Evolutionary conservation across 2,329 filamentous ascomycete genomes (phyloP).

Genomic region (Exophiala aquamarina): DNA sequence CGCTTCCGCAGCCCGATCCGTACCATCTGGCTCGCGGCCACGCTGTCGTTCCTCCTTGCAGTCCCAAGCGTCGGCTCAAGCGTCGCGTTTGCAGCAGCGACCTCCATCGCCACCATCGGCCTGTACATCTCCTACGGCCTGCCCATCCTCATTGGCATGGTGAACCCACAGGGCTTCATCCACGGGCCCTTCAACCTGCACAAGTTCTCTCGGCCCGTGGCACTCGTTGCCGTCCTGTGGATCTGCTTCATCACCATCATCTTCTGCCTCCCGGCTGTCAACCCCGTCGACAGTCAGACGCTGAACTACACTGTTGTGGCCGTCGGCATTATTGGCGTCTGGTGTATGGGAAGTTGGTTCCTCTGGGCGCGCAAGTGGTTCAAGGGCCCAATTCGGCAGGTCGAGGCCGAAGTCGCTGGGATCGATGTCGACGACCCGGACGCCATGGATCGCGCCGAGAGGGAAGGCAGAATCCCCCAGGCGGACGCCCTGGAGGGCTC

Average conservation of each 20-base stretch:
- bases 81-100: slow-evolving; percentile 59
- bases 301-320: slow-evolving; percentile 62
- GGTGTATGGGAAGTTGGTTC: slow-evolving; percentile 50
- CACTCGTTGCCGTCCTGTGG: slow-evolving; percentile 51
- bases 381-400: slow-evolving; percentile 55
- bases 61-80: slow-evolving; percentile 55
- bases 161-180: slow-evolving; percentile 52
- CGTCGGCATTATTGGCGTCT: slow-evolving; percentile 56
- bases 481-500: slow-evolving; percentile 8
- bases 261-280: slow-evolving; percentile 58
- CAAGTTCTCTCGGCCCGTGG: slow-evolving; percentile 47
- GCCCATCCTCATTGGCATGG: slow-evolving; percentile 55
- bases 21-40: slow-evolving; percentile 56
- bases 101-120: slow-evolving; percentile 60
- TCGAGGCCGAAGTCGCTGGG: slow-evolving; percentile 50
- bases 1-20: slow-evolving; percentile 48
- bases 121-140: slow-evolving; percentile 60
- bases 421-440: slow-evolving; percentile 50
- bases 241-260: slow-evolving; percentile 57
- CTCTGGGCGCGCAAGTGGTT: slow-evolving; percentile 58
- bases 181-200: slow-evolving; percentile 59
- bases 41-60: slow-evolving; percentile 55
- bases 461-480: slow-evolving; percentile 29
- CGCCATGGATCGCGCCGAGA: slow-evolving; percentile 41
- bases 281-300: slow-evolving; percentile 57